phyloP scores from a whole-genome alignment of 352 stramenopile genomes.

The Phytophthora quininea region DNA sequence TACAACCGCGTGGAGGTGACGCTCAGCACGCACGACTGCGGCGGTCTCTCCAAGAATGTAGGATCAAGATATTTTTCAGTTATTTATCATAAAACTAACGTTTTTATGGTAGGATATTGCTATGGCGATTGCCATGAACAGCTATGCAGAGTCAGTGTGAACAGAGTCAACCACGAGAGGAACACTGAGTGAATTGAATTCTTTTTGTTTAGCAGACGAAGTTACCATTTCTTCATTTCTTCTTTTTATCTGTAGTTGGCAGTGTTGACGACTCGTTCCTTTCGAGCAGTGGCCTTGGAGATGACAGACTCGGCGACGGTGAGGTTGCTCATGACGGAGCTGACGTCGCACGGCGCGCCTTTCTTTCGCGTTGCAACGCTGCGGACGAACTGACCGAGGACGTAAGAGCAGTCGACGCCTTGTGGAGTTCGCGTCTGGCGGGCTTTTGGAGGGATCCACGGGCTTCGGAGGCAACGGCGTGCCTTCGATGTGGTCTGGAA shows the following conservation, averaged over 20 bases:
- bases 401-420: slow-evolving; percentile 32
- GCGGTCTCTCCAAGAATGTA: slow-evolving; percentile 92
- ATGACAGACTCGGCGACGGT: slow-evolving; percentile 79
- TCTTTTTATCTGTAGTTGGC: slow-evolving; percentile 60
- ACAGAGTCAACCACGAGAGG: not conserved
- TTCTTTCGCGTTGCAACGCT: slow-evolving; percentile 55
- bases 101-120: slow-evolving; percentile 49
- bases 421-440: slow-evolving; percentile 61
- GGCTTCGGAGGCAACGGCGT: slow-evolving; percentile 59
- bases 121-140: slow-evolving; percentile 81
- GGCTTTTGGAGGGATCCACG: slow-evolving; percentile 60
- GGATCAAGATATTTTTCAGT: slow-evolving; percentile 33
- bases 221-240: not conserved
- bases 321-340: slow-evolving; percentile 65
- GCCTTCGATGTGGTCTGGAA: slow-evolving; percentile 72
- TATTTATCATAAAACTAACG: not conserved
- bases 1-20: slow-evolving; percentile 98
- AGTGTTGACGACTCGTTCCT: slow-evolving; percentile 46
- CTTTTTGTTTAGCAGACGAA: not conserved
- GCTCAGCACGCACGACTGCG: slow-evolving; percentile 96
- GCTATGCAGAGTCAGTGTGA: slow-evolving; percentile 49
- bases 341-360: slow-evolving; percentile 58
- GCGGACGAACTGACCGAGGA: slow-evolving; percentile 50
- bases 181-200: not conserved
- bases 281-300: slow-evolving; percentile 70